Evolutionary conservation across 345 rosid species (phyloP).

Genomic region (Microcos paniculata): DNA sequence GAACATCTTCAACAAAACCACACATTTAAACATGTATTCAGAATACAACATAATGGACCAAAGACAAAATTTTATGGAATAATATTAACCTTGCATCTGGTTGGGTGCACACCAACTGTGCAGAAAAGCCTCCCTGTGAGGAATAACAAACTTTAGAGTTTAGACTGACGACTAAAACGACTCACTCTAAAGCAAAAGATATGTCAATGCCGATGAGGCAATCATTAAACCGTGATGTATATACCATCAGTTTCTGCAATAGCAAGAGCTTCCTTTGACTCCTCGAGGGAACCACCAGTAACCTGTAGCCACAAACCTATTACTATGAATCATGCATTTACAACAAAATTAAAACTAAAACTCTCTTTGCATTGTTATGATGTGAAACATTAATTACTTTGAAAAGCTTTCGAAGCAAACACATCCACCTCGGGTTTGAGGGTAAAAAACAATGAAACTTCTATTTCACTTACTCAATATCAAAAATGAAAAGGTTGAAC

Average conservation of each 20-base stretch:
- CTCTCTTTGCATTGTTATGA: background rate
- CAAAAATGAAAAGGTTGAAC: background rate
- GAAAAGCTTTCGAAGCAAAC: background rate
- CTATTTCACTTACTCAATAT: background rate
- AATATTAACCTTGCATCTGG: slow-evolving; percentile 76
- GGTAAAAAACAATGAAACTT: background rate
- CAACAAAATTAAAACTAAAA: background rate
- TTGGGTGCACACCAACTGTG: slow-evolving; percentile 95
- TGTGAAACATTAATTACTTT: background rate
- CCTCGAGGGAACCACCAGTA: slow-evolving; percentile 93
- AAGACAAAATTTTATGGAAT: slow-evolving; percentile 13
- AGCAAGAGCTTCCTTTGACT: slow-evolving; percentile 93
- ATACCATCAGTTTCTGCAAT: slow-evolving; percentile 93
- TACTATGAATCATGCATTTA: background rate
- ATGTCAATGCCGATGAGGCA: background rate
- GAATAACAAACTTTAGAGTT: slow-evolving; percentile 13
- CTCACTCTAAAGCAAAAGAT: background rate
- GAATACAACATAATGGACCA: background rate
- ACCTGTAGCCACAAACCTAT: slow-evolving; percentile 46
- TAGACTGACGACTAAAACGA: slow-evolving; percentile 3
- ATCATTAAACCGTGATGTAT: slow-evolving; percentile 11
- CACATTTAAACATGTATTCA: slow-evolving; percentile 1
- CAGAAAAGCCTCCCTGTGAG: slow-evolving; percentile 81
- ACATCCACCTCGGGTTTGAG: background rate
- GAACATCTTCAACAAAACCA: slow-evolving; percentile 13